Evolutionary conservation across 2,329 filamentous ascomycete genomes (phyloP).

Genomic region (Colletotrichum sublineola): DNA sequence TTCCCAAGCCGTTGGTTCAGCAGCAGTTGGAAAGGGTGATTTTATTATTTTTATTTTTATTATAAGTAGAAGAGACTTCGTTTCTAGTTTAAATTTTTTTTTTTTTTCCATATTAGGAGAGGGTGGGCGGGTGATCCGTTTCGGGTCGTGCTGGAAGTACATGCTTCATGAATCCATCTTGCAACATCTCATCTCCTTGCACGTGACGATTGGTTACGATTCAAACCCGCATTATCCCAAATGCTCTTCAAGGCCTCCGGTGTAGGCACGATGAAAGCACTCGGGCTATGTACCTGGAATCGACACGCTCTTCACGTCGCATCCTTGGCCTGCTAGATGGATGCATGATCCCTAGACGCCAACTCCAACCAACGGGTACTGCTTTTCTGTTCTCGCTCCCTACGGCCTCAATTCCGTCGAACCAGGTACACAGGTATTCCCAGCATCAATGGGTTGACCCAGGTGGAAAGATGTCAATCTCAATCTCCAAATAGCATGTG

Average conservation of each 20-base stretch:
- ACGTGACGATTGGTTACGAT: background rate
- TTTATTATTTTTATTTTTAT: too few relatives aligned
- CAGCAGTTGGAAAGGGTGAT: background rate
- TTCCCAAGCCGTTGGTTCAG: slow-evolving; percentile 3
- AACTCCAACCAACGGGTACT: background rate
- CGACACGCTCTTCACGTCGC: slow-evolving; percentile 13
- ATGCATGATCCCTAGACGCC: background rate
- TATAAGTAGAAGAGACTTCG: too few relatives aligned
- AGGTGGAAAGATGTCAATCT: slow-evolving; percentile 10
- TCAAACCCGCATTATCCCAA: slow-evolving; percentile 6
- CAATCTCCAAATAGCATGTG: background rate
- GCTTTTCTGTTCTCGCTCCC: background rate
- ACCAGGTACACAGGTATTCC: background rate
- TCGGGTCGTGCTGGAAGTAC: slow-evolving; percentile 6
- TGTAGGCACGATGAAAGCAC: slow-evolving; percentile 29
- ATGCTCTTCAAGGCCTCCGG: slow-evolving; percentile 2
- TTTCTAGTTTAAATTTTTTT: too few relatives aligned
- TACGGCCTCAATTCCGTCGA: background rate
- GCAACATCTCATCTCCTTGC: slow-evolving; percentile 15
- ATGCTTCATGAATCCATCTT: slow-evolving; percentile 16
- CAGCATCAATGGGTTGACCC: background rate
- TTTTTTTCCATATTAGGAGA: too few relatives aligned
- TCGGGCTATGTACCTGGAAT: slow-evolving; percentile 13
- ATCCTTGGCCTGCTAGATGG: slow-evolving; percentile 13
- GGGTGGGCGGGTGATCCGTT: background rate